A percentile compares a stretch with the other conserved stretches of the same genome.
Evolutionary conservation across 2,329 filamentous ascomycete genomes (phyloP).

Genomic region (Lasiodiplodia hormozganensis): DNA sequence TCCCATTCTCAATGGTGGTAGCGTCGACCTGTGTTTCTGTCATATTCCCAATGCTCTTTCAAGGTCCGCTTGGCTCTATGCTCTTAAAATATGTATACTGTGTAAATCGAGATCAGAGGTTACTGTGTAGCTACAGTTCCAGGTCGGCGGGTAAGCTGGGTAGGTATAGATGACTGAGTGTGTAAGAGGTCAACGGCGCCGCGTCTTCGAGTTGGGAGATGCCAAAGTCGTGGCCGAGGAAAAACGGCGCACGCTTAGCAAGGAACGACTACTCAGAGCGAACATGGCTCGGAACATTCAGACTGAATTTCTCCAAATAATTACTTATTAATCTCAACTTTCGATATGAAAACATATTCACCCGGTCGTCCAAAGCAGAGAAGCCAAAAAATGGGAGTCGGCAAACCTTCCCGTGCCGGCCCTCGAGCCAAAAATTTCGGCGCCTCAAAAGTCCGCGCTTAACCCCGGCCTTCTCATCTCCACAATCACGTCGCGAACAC

Average conservation of each 20-base stretch:
- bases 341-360: neutral
- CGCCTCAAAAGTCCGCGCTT: slow-evolving; percentile 13
- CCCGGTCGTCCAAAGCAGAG: neutral
- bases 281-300: neutral
- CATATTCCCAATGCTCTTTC: slow-evolving; percentile 18
- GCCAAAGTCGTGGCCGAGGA: neutral
- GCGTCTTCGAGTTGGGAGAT: neutral
- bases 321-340: neutral
- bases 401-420: neutral
- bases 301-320: neutral
- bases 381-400: neutral
- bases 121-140: neutral
- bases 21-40: neutral
- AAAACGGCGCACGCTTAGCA: neutral
- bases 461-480: neutral
- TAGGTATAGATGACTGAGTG: neutral
- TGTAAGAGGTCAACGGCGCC: neutral
- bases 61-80: neutral
- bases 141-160: neutral
- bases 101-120: neutral
- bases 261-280: neutral
- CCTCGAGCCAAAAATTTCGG: neutral
- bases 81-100: neutral
- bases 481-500: neutral
- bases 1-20: neutral